phyloP scores from a whole-genome alignment of 257 asterid genomes.

The Dorcoceras hygrometricum region DNA sequence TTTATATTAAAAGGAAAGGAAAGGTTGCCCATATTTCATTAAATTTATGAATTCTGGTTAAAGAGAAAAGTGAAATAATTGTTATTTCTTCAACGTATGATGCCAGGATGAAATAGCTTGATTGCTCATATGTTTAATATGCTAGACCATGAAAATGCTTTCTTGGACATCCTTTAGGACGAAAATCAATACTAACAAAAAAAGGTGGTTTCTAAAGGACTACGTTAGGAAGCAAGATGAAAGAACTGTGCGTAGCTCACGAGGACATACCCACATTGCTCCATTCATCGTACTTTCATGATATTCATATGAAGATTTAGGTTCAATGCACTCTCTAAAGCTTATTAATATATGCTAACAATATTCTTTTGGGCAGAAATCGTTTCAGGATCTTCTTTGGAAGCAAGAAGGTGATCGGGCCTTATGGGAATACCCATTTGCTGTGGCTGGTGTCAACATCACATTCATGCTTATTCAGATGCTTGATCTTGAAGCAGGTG shows the following conservation, averaged over 20 bases:
- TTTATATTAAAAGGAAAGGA: too few species aligned
- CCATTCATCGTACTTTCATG: neutral
- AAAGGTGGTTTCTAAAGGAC: neutral
- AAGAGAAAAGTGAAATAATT: neutral
- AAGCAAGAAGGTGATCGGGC: constrained; percentile 97
- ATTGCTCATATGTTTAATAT: constrained; percentile 17
- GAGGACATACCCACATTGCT: neutral
- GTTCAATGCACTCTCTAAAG: neutral
- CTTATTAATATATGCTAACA: neutral
- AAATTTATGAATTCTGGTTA: neutral
- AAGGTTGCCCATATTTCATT: neutral
- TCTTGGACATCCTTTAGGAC: constrained; percentile 16
- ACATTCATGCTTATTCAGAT: constrained; percentile 99
- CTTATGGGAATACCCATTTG: constrained; percentile 98
- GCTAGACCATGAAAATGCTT: constrained; percentile 7
- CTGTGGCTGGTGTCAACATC: constrained; percentile 98
- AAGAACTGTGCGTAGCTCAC: neutral
- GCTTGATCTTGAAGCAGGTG: constrained; percentile 99
- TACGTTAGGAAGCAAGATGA: neutral
- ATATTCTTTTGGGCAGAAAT: constrained; percentile 49
- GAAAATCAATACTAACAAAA: constrained; percentile 1
- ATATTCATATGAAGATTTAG: neutral
- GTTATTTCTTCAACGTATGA: neutral
- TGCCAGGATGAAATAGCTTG: constrained; percentile 13
- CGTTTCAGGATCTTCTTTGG: constrained; percentile 94